Percentiles rank a stretch among this genome's conserved stretches.
These are phyloP conservation scores for Diaporthe sp. DNA, from an alignment of 2,329 filamentous ascomycete genomes.

Conservation along the genomic window DNA sequence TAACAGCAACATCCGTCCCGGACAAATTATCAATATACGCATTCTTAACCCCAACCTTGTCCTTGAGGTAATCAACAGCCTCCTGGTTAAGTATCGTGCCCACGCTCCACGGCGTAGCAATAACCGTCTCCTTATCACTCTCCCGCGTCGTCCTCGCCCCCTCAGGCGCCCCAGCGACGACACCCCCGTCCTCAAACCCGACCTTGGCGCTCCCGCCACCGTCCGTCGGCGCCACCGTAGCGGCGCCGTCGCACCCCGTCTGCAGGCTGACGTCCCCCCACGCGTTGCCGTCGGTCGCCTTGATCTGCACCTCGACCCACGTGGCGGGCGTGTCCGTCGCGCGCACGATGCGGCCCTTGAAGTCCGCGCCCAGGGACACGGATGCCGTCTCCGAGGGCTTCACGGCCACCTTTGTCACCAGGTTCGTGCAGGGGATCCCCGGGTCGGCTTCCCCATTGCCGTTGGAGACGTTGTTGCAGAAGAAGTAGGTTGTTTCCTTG, in stretches of 20 bases:
- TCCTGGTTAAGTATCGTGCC: slow-evolving; percentile 30
- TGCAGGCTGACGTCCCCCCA: slow-evolving; percentile 39
- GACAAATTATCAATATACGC: slow-evolving; percentile 33
- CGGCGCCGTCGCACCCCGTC: slow-evolving; percentile 37
- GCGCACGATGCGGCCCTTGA: slow-evolving; percentile 38
- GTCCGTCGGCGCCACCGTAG: slow-evolving; percentile 28
- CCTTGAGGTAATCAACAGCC: slow-evolving; percentile 32
- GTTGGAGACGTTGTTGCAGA: slow-evolving; percentile 40
- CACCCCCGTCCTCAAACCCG: slow-evolving; percentile 15
- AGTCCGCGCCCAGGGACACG: slow-evolving; percentile 20
- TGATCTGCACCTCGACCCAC: slow-evolving; percentile 41
- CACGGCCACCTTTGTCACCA: slow-evolving; percentile 26
- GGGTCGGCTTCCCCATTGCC: slow-evolving; percentile 37
- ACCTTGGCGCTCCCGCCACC: slow-evolving; percentile 21
- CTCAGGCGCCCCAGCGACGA: slow-evolving; percentile 13
- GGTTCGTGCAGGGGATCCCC: slow-evolving; percentile 37
- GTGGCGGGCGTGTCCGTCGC: slow-evolving; percentile 36
- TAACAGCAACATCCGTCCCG: slow-evolving; percentile 35
- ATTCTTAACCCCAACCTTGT: slow-evolving; percentile 16
- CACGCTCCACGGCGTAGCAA: slow-evolving; percentile 29
- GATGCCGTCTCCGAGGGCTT: slow-evolving; percentile 22
- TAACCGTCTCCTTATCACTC: slow-evolving; percentile 30
- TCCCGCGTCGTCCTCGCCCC: slow-evolving; percentile 30
- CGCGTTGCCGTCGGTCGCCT: slow-evolving; percentile 31
- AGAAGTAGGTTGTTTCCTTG: slow-evolving; percentile 38